Evolutionary conservation across 805 yeast genomes (phyloP).

Genomic region (Helenozyma baotianmanensis): DNA sequence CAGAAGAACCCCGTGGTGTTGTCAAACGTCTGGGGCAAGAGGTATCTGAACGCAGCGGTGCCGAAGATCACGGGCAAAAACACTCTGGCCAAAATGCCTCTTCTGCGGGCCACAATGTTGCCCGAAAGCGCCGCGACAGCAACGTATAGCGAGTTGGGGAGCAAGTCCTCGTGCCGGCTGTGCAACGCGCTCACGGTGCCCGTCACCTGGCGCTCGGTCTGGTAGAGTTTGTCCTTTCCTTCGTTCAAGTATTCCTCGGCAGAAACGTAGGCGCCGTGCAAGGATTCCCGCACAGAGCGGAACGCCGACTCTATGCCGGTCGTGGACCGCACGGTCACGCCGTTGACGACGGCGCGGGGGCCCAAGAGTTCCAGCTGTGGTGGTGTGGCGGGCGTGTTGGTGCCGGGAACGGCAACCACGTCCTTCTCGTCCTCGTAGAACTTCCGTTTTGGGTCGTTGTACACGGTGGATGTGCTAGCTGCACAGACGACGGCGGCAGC

Average conservation of each 20-base stretch:
- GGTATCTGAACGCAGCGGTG: slow-evolving; percentile 56
- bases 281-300: slow-evolving; percentile 43
- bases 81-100: slow-evolving; percentile 51
- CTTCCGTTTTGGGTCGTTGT: slow-evolving; percentile 26
- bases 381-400: slow-evolving; percentile 40
- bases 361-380: slow-evolving; percentile 42
- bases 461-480: slow-evolving; percentile 2
- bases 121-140: slow-evolving; percentile 69
- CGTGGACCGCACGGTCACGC: slow-evolving; percentile 53
- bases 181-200: slow-evolving; percentile 61
- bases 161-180: slow-evolving; percentile 58
- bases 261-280: slow-evolving; percentile 26
- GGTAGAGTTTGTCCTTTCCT: slow-evolving; percentile 47
- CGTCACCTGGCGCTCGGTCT: slow-evolving; percentile 60
- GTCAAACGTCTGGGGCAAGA: slow-evolving; percentile 67
- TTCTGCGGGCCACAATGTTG: slow-evolving; percentile 64
- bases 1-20: slow-evolving; percentile 58
- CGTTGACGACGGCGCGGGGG: slow-evolving; percentile 47
- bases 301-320: slow-evolving; percentile 45
- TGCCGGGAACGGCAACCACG: slow-evolving; percentile 48
- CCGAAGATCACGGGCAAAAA: slow-evolving; percentile 60
- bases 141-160: slow-evolving; percentile 69
- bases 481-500: slow-evolving; percentile 3
- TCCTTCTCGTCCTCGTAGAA: slow-evolving; percentile 49
- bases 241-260: slow-evolving; percentile 36